phyloP scores from a whole-genome alignment of 2,329 filamentous ascomycete species.

The Emmonsiellopsis sp. region DNA sequence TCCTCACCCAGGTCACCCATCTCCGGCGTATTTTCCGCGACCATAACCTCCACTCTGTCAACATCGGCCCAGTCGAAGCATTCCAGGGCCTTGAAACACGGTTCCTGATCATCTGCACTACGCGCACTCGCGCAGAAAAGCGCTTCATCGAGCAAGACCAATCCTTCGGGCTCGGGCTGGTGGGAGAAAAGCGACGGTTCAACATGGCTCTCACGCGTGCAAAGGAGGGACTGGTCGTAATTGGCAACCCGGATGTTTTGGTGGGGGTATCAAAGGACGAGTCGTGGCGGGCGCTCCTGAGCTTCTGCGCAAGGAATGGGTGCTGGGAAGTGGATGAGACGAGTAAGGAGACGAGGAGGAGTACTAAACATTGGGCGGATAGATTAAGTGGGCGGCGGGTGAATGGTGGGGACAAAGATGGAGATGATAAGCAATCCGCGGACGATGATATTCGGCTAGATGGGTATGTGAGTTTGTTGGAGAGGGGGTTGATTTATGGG shows the following conservation, averaged over 20 bases:
- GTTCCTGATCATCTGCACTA: slow-evolving; percentile 37
- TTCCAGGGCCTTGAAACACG: slow-evolving; percentile 38
- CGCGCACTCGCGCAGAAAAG: slow-evolving; percentile 18
- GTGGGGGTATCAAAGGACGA: slow-evolving; percentile 20
- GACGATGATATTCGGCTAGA: slow-evolving; percentile 13
- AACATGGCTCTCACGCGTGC: slow-evolving; percentile 38
- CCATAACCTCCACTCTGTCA: slow-evolving; percentile 26
- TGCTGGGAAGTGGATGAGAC: slow-evolving; percentile 18
- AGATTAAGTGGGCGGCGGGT: neutral
- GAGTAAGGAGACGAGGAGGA: neutral
- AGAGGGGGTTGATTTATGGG: slow-evolving; percentile 16
- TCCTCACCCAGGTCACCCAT: slow-evolving; percentile 34
- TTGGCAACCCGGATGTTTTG: slow-evolving; percentile 32
- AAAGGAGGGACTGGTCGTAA: slow-evolving; percentile 32
- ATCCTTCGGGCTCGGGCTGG: slow-evolving; percentile 22
- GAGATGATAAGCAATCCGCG: slow-evolving; percentile 7
- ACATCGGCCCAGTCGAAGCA: slow-evolving; percentile 38
- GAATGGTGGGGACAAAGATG: slow-evolving; percentile 7
- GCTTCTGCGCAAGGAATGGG: slow-evolving; percentile 30
- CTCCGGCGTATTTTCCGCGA: slow-evolving; percentile 29
- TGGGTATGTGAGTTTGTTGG: slow-evolving; percentile 17
- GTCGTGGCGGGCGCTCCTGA: slow-evolving; percentile 28
- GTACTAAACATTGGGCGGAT: neutral
- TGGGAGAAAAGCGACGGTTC: slow-evolving; percentile 30
- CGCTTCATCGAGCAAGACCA: slow-evolving; percentile 14